Base-by-base conservation (phyloP, 768 basidiomycete genomes). In the Pisolithus tinctorius region DNA sequence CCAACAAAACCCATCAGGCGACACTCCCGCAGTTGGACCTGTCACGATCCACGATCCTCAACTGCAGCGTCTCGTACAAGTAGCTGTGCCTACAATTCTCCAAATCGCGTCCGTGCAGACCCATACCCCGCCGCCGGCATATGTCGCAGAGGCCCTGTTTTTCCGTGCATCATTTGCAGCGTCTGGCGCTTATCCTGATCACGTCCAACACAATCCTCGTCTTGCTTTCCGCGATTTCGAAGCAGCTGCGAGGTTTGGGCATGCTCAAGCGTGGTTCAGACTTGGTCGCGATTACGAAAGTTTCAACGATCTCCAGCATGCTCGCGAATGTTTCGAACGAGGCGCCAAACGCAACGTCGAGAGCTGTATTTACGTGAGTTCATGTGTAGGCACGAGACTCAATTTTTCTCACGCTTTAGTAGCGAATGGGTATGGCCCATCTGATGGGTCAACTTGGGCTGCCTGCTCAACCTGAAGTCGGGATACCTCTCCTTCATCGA, bases 371-470 rank as follows among this genome's bases (percentile, higher is more conserved):
- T 94, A 95, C 64, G 90, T 88, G 60, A 58, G 86, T 67, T 42
- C 2, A 1, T 38, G 9, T 6, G 36, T 42, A 17, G 2, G 13
- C 45, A 48, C 56, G 63, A 63, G 39, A 36, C 23, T 25, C 34
- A 48, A 1, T 45, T 46, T 17, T 53, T 56, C 48, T 16, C 57
- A 56, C 46, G 14, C 16, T 34, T 20, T 8, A 11, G 48, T 55
- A 93, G 88, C 84, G 94, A 0, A 78, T 98, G 73, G 94, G 92
- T 1, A 94, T 95, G 85, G 94, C 93, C 0, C 76, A 93, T 62
- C 73, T 97, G 8, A 78, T 93, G 59, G 93, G 91, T 30, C 95
- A 98, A 63, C 83, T 97, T 17, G 77, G 78, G 9, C 72, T 90
- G 10, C 69, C 75, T 2, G 58, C 76, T 4, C 75, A 79, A 46